Evolutionary conservation across 129 eudicot genomes (phyloP).

Genomic region (Arctium lappa): DNA sequence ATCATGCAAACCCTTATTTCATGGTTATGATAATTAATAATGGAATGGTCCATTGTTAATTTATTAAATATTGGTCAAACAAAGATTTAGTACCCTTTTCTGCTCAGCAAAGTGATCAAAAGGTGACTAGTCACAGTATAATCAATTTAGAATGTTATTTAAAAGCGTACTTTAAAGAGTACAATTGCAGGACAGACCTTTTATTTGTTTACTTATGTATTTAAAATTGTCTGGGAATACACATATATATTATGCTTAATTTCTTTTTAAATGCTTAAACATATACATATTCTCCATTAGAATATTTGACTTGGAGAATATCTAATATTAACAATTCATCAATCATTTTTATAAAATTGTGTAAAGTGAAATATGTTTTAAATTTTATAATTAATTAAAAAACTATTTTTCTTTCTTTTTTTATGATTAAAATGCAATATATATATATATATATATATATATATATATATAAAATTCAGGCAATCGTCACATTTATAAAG

Average conservation of each 20-base stretch:
- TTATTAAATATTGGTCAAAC: background rate
- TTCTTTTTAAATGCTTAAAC: too few species aligned
- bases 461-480: too few species aligned
- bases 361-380: background rate
- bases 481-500: background rate
- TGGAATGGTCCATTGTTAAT: background rate
- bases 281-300: too few species aligned
- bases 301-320: too few species aligned
- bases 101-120: background rate
- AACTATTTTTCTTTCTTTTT: background rate
- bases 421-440: background rate
- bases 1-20: background rate
- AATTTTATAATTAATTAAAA: background rate
- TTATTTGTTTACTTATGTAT: background rate
- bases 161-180: background rate
- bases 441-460: too few species aligned
- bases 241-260: too few species aligned
- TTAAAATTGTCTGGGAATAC: background rate
- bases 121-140: background rate
- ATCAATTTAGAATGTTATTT: conserved; percentile 7
- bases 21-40: background rate
- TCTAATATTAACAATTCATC: background rate
- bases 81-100: background rate
- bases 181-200: background rate
- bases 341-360: background rate